phyloP scores from a whole-genome alignment of 2,329 filamentous ascomycete species.

The Eutypella sp. region DNA sequence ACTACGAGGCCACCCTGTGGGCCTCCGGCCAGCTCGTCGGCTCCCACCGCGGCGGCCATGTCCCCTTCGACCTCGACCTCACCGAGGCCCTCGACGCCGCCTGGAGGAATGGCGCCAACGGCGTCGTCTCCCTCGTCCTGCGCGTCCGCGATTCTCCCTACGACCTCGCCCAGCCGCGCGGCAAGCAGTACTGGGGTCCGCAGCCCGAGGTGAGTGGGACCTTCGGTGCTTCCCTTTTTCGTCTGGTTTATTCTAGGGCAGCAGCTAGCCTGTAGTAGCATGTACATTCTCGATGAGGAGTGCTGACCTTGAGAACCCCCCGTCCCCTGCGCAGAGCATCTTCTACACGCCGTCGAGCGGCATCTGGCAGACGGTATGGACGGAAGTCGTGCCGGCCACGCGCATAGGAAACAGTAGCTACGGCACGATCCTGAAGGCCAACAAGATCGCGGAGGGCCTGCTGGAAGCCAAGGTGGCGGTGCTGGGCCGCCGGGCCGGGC shows the following conservation, averaged over 20 bases:
- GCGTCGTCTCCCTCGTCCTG: constrained; percentile 42
- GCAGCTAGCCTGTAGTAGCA: no score
- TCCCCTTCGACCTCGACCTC: constrained; percentile 54
- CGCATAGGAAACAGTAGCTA: constrained; percentile 50
- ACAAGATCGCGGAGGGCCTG: constrained; percentile 47
- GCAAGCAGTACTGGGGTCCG: constrained; percentile 63
- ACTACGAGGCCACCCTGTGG: constrained; percentile 57
- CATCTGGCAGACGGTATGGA: constrained; percentile 54
- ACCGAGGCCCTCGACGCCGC: constrained; percentile 39
- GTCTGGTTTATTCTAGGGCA: no score
- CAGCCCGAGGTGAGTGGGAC: constrained; percentile 46
- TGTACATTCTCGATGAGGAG: no score
- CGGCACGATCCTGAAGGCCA: constrained; percentile 53
- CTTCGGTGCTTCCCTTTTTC: no score
- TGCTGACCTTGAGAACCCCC: no score
- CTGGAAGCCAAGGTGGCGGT: constrained; percentile 48
- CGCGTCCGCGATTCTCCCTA: constrained; percentile 60
- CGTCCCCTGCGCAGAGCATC: constrained; percentile 41
- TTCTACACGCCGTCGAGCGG: constrained; percentile 55
- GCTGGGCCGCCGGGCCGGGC: constrained; percentile 41
- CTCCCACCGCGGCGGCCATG: constrained; percentile 53
- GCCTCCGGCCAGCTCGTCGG: constrained; percentile 48
- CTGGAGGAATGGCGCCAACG: constrained; percentile 17
- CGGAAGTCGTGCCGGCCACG: constrained; percentile 48
- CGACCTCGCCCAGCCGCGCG: constrained; percentile 60